Evolutionary conservation across 2,329 filamentous ascomycete species (phyloP).

Genomic region (Pseudocercospora crystallina): DNA sequence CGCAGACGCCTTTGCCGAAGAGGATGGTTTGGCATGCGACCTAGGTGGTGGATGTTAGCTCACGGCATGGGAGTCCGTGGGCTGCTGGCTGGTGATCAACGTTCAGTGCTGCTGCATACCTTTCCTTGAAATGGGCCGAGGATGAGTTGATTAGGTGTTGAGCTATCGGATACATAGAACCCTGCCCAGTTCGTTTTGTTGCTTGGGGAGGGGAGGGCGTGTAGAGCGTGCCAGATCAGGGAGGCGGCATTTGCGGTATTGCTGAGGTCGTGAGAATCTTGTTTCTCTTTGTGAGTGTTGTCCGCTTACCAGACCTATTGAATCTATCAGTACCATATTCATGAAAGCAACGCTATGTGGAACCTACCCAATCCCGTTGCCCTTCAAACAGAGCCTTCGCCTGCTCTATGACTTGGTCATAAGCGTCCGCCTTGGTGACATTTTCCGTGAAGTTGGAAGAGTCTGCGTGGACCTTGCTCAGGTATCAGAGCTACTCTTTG

Average conservation of each 20-base stretch:
- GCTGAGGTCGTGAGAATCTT: conserved; percentile 42
- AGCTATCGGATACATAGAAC: conserved; percentile 68
- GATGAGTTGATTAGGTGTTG: conserved; percentile 57
- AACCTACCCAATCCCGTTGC: conserved; percentile 74
- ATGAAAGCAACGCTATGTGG: background rate
- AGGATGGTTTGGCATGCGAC: conserved; percentile 73
- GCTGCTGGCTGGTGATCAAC: no score
- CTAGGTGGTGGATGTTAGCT: conserved; percentile 3
- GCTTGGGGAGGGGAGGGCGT: conserved; percentile 67
- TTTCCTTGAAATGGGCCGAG: conserved; percentile 80
- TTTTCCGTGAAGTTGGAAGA: conserved; percentile 69
- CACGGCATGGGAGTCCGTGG: no score
- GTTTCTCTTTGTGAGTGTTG: background rate
- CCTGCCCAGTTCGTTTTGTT: conserved; percentile 76
- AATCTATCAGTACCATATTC: background rate
- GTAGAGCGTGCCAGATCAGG: conserved; percentile 76
- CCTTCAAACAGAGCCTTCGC: conserved; percentile 67
- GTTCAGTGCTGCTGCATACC: conserved; percentile 25
- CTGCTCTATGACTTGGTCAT: conserved; percentile 71
- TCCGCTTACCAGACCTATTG: conserved; percentile 23
- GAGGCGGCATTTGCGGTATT: conserved; percentile 76
- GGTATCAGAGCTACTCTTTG: conserved; percentile 11
- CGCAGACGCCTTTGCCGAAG: conserved; percentile 74
- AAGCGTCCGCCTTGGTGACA: conserved; percentile 69
- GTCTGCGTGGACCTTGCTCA: conserved; percentile 69